These are phyloP conservation scores for Brassica hybrid DNA, from an alignment of 441 rosid species.

Conservation along the genomic window DNA sequence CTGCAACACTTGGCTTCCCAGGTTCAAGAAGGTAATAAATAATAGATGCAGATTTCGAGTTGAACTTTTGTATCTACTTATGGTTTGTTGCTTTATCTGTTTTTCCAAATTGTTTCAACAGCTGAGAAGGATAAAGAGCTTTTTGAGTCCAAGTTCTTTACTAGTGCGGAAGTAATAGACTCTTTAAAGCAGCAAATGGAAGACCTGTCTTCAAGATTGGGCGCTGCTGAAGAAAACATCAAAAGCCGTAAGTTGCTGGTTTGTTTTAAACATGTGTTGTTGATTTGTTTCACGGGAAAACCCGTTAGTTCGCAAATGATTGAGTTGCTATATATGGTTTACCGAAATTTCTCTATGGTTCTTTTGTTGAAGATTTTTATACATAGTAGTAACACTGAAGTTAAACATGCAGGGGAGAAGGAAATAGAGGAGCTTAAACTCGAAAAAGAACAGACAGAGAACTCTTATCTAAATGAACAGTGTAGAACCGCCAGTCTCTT, in stretches of 20 bases:
- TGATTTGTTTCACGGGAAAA: slow-evolving; percentile 3
- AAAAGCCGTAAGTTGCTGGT: slow-evolving; percentile 54
- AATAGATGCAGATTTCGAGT: slow-evolving; percentile 1
- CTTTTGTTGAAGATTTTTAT: neutral
- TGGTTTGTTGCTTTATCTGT: slow-evolving; percentile 19
- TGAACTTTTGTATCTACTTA: slow-evolving; percentile 18
- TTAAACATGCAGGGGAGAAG: slow-evolving; percentile 59
- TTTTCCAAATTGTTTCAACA: slow-evolving; percentile 45
- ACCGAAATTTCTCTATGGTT: neutral
- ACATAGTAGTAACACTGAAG: slow-evolving; percentile 18
- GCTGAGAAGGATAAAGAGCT: slow-evolving; percentile 77
- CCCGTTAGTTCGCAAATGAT: neutral
- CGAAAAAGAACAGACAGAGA: slow-evolving; percentile 62
- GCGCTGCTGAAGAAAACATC: slow-evolving; percentile 60
- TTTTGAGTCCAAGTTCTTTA: slow-evolving; percentile 60
- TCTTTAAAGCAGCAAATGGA: slow-evolving; percentile 61
- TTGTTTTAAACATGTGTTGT: neutral
- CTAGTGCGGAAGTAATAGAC: slow-evolving; percentile 61
- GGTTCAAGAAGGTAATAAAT: slow-evolving; percentile 74
- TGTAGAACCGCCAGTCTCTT: slow-evolving; percentile 53
- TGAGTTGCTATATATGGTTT: slow-evolving; percentile 19
- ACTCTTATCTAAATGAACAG: slow-evolving; percentile 53
- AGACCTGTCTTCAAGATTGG: slow-evolving; percentile 58
- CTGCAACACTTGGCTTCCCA: slow-evolving; percentile 77
- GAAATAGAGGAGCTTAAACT: slow-evolving; percentile 65